Evolutionary conservation across 192 early-diverging fungal genomes (phyloP), one percentile per base, ranked within the genome.

Genomic region (Gryganskiella cystojenkinii): DNA sequence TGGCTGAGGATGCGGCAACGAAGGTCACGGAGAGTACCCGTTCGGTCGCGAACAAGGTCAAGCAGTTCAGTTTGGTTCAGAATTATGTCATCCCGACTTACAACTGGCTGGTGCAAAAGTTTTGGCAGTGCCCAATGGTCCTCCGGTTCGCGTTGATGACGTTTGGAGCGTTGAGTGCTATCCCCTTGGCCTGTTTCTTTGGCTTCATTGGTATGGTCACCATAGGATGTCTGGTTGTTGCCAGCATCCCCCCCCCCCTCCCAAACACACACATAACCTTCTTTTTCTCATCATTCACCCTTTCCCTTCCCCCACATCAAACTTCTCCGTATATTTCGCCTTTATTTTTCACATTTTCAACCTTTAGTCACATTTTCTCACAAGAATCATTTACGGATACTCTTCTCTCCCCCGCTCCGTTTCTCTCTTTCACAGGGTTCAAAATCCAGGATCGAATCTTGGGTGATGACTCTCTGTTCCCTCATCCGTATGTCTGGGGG

Each of bases 131-230:
- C 0, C 53, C 65, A 4, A 24, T 15, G 19, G 8, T 54, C 1
- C n/a, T 78, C 56, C 35, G 43, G 31, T 31, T 59, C 17, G 20
- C 49, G 1, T 1, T 69, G n/a, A 5, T 64, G 47, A 59, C 57
- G 17, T 78, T 78, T 53, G 24, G 1, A 0, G 49, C 25, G 20
- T 15, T 78, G 24, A 49, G 56, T 40, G 74, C 61, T 3, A 31
- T 78, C 44, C 66, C 67, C 2, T 10, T 78, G 22, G 61, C 55
- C 0, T 69, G 60, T 25, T 78, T 78, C 37, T 0, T 28, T 7
- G 74, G 46, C 0, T 69, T 78, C 34, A 60, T 78, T 45, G 61
- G 37, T 5, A 35, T 76, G 7, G 65, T 76, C 14, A 76, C 66
- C 1, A 3, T 68, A 27, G 66, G 61, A 6, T 69, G 60, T 15